Percentiles rank a stretch among this genome's conserved stretches.
Evolutionary conservation across 139 green algal genomes (phyloP).

Genomic region (Coelastrella sp.): DNA sequence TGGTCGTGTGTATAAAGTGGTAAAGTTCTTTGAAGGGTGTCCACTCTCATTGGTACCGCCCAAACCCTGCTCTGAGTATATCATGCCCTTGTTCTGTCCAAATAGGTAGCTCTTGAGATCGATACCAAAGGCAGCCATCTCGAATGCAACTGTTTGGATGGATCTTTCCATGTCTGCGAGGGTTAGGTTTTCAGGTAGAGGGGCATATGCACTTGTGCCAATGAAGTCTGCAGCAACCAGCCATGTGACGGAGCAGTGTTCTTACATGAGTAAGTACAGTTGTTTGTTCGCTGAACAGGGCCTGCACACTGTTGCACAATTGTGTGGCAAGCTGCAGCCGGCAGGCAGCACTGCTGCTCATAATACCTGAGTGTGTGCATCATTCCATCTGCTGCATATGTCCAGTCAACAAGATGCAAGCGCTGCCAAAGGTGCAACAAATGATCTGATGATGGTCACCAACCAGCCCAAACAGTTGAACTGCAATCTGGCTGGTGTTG

Average conservation of each 20-base stretch:
- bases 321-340: too few relatives aligned
- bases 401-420: too few relatives aligned
- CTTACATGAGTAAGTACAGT: too few relatives aligned
- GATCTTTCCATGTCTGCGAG: not conserved
- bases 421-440: too few relatives aligned
- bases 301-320: too few relatives aligned
- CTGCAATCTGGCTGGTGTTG: too few relatives aligned
- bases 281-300: too few relatives aligned
- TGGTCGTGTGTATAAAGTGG: not conserved
- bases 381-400: too few relatives aligned
- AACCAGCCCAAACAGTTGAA: too few relatives aligned
- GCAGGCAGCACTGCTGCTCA: too few relatives aligned
- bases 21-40: not conserved
- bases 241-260: not conserved
- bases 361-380: too few relatives aligned
- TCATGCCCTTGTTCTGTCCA: not conserved
- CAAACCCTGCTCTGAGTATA: constrained; percentile 27
- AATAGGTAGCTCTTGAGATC: not conserved
- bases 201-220: not conserved
- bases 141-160: constrained; percentile 23
- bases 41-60: not conserved
- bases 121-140: constrained; percentile 22
- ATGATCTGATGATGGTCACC: too few relatives aligned
- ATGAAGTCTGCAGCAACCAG: constrained; percentile 33
- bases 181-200: not conserved